A percentile compares a stretch with the other conserved stretches of the same genome.
phyloP scores from a whole-genome alignment of 2,329 filamentous ascomycete genomes.

The Aspergillus proliferans region DNA sequence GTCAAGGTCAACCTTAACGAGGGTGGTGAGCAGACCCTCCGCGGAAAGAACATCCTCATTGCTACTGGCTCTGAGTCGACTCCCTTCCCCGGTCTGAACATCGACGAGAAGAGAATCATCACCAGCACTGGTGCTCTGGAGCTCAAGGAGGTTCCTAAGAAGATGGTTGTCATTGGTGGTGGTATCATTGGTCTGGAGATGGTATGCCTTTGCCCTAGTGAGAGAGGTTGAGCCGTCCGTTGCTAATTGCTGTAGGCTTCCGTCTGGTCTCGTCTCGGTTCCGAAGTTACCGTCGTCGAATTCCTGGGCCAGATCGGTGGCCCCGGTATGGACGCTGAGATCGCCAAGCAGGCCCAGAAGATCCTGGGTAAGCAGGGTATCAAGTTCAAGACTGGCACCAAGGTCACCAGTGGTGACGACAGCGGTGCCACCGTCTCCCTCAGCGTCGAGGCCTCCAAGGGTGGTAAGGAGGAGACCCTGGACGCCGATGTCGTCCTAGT shows the following conservation, averaged over 20 bases:
- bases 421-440: constrained; percentile 72
- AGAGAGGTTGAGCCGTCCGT: not conserved
- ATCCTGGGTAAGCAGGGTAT: constrained; percentile 93
- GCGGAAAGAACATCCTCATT: constrained; percentile 96
- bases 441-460: constrained; percentile 85
- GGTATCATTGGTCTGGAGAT: constrained; percentile 99
- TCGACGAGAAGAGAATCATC: constrained; percentile 96
- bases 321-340: constrained; percentile 92
- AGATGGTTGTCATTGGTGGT: constrained; percentile 94
- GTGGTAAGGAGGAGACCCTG: constrained; percentile 86
- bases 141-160: constrained; percentile 85
- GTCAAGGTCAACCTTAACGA: constrained; percentile 85
- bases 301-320: constrained; percentile 95
- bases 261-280: constrained; percentile 89
- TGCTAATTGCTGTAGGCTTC: constrained; percentile 51
- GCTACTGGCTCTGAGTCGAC: constrained; percentile 93
- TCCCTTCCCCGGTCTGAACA: constrained; percentile 88
- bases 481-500: constrained; percentile 94
- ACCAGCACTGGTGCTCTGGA: constrained; percentile 93
- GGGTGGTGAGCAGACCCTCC: constrained; percentile 79
- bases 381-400: constrained; percentile 97
- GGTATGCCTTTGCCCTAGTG: constrained; percentile 44
- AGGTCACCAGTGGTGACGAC: constrained; percentile 81
- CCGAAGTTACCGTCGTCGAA: constrained; percentile 95
- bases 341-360: constrained; percentile 87